Base-by-base conservation (phyloP, 2,329 filamentous ascomycete species). In the Tolypocladium inflatum region DNA sequence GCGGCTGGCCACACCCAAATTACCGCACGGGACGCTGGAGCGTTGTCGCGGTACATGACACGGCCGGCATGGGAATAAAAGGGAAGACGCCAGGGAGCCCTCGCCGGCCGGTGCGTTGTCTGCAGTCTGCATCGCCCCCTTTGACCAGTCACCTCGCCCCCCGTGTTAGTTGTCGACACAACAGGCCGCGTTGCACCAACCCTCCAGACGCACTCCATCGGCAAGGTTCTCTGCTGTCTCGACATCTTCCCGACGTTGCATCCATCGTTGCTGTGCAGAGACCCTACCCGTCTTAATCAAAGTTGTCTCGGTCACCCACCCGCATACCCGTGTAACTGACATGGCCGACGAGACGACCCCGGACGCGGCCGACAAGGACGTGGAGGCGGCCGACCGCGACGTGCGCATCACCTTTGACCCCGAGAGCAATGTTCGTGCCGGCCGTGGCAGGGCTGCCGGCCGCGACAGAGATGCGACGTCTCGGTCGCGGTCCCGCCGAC, bases 351-450 rank as follows among this genome's bases (percentile, higher is more conserved):
- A 66, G 23, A 30, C 59, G 15, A 17, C 63, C 26, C 59, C 58
- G 21, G 64, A 65, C 8, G 55, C 59, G 19, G 57, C 61, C 37
- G 65, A 65, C 23, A 63, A 65, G 50, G 63, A 48, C 45, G 45
- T 48, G 2, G 45, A 66, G 39, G 57, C 62, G n/a, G 55, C 54
- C 35, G 63, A 66, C 33, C 57, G 61, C 45, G 65, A 66, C 59
- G 59, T 61, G 19, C 63, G 64, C 57, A 66, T 66, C 57, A 65
- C 62, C n/a, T 66, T 66, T 26, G 51, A 66, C 50, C 59, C 65
- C 56, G 63, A 60, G 2, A 57, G 62, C 21, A 63, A 66, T 41
- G 64, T 63, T 15, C 59, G 58, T 19, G 53, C 55, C 43, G 59
- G 57, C 3, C 62, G 65, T 38, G 63, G 60, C 54, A 59, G 61